Evolutionary conservation across 2,329 filamentous ascomycete genomes (phyloP).

Genomic region (Paradendryphiella salina): DNA sequence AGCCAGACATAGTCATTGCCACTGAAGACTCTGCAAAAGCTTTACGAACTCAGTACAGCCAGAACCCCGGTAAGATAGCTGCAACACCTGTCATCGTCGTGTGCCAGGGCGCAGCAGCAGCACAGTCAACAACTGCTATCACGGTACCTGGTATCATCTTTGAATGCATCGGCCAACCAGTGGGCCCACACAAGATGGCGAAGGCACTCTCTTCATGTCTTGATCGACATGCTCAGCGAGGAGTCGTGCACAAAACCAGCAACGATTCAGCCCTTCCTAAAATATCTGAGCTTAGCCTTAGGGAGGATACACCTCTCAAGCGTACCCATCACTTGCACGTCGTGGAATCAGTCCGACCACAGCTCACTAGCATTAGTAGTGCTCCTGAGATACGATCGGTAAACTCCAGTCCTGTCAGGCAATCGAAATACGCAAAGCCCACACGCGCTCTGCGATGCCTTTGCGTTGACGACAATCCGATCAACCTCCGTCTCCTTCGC

Average conservation of each 20-base stretch:
- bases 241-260: slow-evolving; percentile 14
- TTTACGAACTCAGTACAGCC: slow-evolving; percentile 34
- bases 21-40: slow-evolving; percentile 39
- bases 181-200: slow-evolving; percentile 46
- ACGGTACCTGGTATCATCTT: slow-evolving; percentile 42
- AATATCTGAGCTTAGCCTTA: slow-evolving; percentile 31
- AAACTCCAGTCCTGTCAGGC: slow-evolving; percentile 20
- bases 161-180: slow-evolving; percentile 44
- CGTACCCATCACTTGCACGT: slow-evolving; percentile 12
- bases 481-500: slow-evolving; percentile 45
- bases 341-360: slow-evolving; percentile 27
- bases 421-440: slow-evolving; percentile 20
- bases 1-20: slow-evolving; percentile 38
- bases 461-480: slow-evolving; percentile 48
- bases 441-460: slow-evolving; percentile 37
- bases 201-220: slow-evolving; percentile 43
- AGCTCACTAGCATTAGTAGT: slow-evolving; percentile 34
- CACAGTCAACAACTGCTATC: slow-evolving; percentile 42
- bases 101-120: slow-evolving; percentile 42
- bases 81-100: slow-evolving; percentile 40
- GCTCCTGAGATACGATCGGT: slow-evolving; percentile 39
- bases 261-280: slow-evolving; percentile 19
- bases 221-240: slow-evolving; percentile 34
- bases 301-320: slow-evolving; percentile 30
- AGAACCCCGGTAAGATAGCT: slow-evolving; percentile 19